These are phyloP conservation scores for Penicillium pulvis DNA, from an alignment of 495 filamentous ascomycete genomes.

Conservation along the genomic window DNA sequence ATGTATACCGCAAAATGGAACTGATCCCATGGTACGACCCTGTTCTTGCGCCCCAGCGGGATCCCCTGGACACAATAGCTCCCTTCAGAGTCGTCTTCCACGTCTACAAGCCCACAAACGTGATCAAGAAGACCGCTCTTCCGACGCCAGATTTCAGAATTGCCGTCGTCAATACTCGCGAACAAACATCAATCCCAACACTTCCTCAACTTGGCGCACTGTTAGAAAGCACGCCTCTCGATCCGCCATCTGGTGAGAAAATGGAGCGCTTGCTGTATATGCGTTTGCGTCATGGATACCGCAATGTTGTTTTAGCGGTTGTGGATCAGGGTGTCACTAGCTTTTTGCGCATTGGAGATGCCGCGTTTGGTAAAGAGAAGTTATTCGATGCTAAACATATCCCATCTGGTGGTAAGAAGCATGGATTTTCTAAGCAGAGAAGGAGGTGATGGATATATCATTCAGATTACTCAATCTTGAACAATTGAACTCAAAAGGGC, in stretches of 20 bases:
- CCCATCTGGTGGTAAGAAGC: constrained; percentile 37
- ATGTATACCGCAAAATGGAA: constrained; percentile 74
- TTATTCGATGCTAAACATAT: constrained; percentile 53
- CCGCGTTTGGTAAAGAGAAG: constrained; percentile 74
- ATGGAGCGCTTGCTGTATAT: constrained; percentile 57
- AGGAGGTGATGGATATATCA: constrained; percentile 29
- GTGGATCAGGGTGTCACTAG: constrained; percentile 90
- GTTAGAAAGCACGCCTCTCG: constrained; percentile 66
- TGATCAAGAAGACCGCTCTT: constrained; percentile 74
- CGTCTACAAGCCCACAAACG: constrained; percentile 74
- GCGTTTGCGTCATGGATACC: constrained; percentile 79
- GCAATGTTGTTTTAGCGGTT: constrained; percentile 82
- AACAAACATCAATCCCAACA: constrained; percentile 66
- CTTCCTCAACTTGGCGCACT: constrained; percentile 69
- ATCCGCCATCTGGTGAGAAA: constrained; percentile 57
- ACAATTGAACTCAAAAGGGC: background rate
- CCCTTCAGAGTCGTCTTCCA: constrained; percentile 75
- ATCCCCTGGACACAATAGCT: constrained; percentile 24
- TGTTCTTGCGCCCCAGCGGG: constrained; percentile 17
- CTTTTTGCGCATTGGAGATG: constrained; percentile 78
- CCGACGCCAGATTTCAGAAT: constrained; percentile 80
- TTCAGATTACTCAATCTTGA: background rate
- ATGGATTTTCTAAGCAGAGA: constrained; percentile 39
- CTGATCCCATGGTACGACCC: constrained; percentile 78
- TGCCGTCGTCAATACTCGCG: constrained; percentile 73